Conservation (phyloP, 805 yeast species). For the Metschnikowia reukaufii region DNA sequence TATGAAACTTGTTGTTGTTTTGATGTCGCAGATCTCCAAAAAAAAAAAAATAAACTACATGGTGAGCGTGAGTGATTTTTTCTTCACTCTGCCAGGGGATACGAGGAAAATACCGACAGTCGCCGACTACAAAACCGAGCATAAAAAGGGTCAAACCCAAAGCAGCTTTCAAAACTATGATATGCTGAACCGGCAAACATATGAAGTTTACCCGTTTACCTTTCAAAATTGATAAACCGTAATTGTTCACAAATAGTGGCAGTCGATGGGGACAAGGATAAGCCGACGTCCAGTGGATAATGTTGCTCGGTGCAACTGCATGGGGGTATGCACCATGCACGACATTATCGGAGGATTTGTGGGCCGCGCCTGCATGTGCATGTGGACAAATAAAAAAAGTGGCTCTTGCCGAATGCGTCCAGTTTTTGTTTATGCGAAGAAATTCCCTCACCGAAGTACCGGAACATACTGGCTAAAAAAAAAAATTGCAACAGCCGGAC, state of each 20-base stretch:
- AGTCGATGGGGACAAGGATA: too few relatives aligned
- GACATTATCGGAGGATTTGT: constrained; percentile 1
- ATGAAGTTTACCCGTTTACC: too few relatives aligned
- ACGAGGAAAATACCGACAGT: neutral
- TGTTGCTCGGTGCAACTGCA: constrained; percentile 2
- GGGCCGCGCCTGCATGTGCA: constrained; percentile 1
- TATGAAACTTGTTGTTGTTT: neutral
- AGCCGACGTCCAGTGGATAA: neutral
- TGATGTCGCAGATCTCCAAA: constrained; percentile 1
- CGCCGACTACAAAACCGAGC: neutral
- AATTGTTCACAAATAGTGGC: too few relatives aligned
- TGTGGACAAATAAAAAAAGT: constrained; percentile 13
- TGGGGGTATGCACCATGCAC: neutral
- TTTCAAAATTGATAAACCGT: too few relatives aligned
- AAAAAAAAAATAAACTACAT: neutral
- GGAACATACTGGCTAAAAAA: constrained; percentile 8
- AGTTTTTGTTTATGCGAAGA: constrained; percentile 21
- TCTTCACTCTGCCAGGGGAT: constrained; percentile 4
- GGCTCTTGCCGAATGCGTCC: constrained; percentile 20
- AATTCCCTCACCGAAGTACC: constrained; percentile 21
- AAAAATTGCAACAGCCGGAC: constrained; percentile 6
- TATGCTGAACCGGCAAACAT: too few relatives aligned
- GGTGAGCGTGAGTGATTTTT: neutral
- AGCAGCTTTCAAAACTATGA: neutral
- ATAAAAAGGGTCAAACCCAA: neutral